phyloP scores from a whole-genome alignment of 163 green algal genomes.

The Prototheca cutis region DNA sequence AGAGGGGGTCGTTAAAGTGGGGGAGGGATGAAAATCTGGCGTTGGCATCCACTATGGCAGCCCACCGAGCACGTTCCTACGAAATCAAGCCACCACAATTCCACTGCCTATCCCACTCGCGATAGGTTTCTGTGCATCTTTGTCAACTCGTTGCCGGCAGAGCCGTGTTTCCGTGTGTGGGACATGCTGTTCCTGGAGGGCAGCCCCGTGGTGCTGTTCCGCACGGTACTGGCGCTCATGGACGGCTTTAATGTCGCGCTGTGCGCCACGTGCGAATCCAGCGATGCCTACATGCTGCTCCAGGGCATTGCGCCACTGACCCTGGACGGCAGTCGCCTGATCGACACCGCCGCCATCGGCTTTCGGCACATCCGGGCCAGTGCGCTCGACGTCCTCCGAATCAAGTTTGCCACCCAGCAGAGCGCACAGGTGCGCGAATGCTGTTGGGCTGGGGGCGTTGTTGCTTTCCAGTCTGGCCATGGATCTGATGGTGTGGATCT shows the following conservation, averaged over 20 bases:
- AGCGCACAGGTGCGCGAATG: background rate
- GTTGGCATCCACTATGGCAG: no score
- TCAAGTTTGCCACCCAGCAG: conserved; percentile 10
- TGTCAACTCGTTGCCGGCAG: conserved; percentile 78
- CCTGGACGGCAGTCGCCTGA: conserved; percentile 49
- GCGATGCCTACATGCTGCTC: conserved; percentile 48
- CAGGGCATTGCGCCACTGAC: conserved; percentile 58
- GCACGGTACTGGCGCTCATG: conserved; percentile 61
- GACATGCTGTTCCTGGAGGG: conserved; percentile 80
- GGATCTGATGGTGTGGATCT: no score
- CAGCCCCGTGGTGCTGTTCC: conserved; percentile 58
- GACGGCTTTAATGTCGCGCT: conserved; percentile 61
- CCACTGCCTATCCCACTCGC: no score
- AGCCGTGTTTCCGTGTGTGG: conserved; percentile 83
- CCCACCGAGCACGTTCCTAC: no score
- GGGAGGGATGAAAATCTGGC: no score
- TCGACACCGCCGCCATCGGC: conserved; percentile 46
- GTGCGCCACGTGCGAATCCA: conserved; percentile 31
- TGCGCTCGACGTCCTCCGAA: conserved; percentile 24
- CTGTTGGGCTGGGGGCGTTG: no score
- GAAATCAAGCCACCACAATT: no score
- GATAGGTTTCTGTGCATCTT: conserved; percentile 91
- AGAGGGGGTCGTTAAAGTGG: no score
- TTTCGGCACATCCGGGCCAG: conserved; percentile 29
- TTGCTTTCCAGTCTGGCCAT: no score